Evolutionary conservation across 306 rosid genomes (phyloP), one percentile per base, ranked within the genome.

Genomic region (Gillenia trifoliata): DNA sequence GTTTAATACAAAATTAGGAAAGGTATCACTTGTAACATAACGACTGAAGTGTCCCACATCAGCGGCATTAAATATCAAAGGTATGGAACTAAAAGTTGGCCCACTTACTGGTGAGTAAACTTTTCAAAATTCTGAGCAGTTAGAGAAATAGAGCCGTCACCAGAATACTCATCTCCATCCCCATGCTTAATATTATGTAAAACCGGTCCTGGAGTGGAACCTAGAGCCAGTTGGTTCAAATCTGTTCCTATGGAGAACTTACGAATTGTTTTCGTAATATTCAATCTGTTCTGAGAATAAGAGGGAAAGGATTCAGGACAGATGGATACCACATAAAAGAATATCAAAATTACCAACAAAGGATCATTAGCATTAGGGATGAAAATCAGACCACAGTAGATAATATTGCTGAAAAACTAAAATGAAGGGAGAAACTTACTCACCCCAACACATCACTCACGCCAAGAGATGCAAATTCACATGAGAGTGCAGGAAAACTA

Each of bases 381-480:
- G 1, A 55, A 34, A 33, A 4, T 22, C 25, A 2, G 33, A 8
- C 33, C 12, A 45, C 8, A 7, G 60, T 55, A 78, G 66, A 72
- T 66, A 66, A 82, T 68, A 30, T 16, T 40, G 40, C 12, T 5
- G 41, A 55, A 57, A 33, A 54, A 60, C 69, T 57, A 80, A 49
- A 77, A 33, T 33, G 11, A 79, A 81, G 81, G 45, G 67, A 80
- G 83, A 84, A 78, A 88, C 94, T 93, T 91, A 93, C 98, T 79
- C 97, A 91, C 85, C 98, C 98, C 75, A 89, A 78, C 82, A 93
- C 88, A 38, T 93, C 98, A 74, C 89, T 85, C 83, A 91, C 86
- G 71, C 91, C 98, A 60, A 93, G 83, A 29, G 98, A 88, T 75
- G 97, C 97, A 89, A 93, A 93, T 83, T 93, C 98, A 79, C 98